Evolutionary conservation across 1,284 basidiomycete species (phyloP).

Genomic region (Cryptococcus sp.): DNA sequence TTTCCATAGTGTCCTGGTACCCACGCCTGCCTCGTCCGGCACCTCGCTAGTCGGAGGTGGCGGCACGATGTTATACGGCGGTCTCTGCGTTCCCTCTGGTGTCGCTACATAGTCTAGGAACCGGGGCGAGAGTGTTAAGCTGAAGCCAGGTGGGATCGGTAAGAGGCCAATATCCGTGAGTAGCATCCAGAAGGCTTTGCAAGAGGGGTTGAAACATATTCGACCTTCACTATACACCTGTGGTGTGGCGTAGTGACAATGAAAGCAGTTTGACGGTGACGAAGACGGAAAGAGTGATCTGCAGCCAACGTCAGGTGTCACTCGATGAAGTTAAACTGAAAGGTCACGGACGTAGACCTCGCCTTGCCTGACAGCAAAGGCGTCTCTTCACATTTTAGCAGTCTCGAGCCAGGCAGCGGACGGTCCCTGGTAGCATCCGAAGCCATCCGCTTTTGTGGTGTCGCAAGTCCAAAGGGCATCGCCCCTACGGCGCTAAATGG

Average conservation of each 20-base stretch:
- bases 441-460: too few species aligned
- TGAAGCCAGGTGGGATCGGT: conserved; percentile 36
- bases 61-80: conserved; percentile 37
- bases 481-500: too few species aligned
- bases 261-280: too few species aligned
- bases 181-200: conserved; percentile 42
- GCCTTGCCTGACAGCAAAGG: too few species aligned
- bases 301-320: too few species aligned
- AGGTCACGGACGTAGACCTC: too few species aligned
- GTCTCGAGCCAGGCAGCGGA: too few species aligned
- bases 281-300: too few species aligned
- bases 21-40: conserved; percentile 11
- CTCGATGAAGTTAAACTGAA: too few species aligned
- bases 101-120: conserved; percentile 25
- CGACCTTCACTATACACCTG: conserved; percentile 41
- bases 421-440: too few species aligned
- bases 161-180: conserved; percentile 21
- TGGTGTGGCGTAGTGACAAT: conserved; percentile 7
- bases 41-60: conserved; percentile 9
- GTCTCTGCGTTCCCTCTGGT: conserved; percentile 3
- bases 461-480: too few species aligned
- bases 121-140: conserved; percentile 20
- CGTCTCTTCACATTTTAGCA: too few species aligned
- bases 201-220: conserved; percentile 34
- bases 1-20: conserved; percentile 29